A percentile compares a stretch with the other conserved stretches of the same genome.
phyloP scores from a whole-genome alignment of 345 rosid species.

The Syzygium grande region DNA sequence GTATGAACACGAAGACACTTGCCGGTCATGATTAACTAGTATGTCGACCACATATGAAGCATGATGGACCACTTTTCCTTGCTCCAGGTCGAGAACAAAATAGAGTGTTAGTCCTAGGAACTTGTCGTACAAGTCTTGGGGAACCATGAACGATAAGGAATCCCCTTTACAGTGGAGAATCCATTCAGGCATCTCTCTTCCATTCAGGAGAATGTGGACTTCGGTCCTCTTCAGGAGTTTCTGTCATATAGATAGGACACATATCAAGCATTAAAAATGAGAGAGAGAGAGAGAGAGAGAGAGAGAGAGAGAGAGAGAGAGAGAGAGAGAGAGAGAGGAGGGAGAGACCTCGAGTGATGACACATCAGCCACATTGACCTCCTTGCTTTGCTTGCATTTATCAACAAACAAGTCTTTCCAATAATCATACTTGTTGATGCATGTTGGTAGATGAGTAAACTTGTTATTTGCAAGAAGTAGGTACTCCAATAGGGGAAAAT shows the following conservation, averaged over 20 bases:
- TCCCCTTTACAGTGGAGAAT: background rate
- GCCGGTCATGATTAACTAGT: background rate
- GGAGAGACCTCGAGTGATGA: background rate
- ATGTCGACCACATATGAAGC: background rate
- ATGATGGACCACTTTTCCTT: background rate
- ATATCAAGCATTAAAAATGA: too few species aligned
- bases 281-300: background rate
- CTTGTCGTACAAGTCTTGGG: background rate
- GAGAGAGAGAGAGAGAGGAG: background rate
- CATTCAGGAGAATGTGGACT: background rate
- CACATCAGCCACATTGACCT: background rate
- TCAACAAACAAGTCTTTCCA: background rate
- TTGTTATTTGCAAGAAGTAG: background rate
- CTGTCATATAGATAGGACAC: too few species aligned
- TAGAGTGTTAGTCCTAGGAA: background rate
- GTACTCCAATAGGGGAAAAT: background rate
- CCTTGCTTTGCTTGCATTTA: too few species aligned
- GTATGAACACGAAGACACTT: too few species aligned
- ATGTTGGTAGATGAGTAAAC: background rate
- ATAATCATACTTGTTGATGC: background rate
- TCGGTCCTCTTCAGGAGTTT: too few species aligned
- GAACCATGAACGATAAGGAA: background rate
- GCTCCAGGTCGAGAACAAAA: background rate
- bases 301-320: background rate
- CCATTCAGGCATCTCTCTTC: background rate